phyloP scores from a whole-genome alignment of 345 rosid genomes.

The Pugionium dolabratum region DNA sequence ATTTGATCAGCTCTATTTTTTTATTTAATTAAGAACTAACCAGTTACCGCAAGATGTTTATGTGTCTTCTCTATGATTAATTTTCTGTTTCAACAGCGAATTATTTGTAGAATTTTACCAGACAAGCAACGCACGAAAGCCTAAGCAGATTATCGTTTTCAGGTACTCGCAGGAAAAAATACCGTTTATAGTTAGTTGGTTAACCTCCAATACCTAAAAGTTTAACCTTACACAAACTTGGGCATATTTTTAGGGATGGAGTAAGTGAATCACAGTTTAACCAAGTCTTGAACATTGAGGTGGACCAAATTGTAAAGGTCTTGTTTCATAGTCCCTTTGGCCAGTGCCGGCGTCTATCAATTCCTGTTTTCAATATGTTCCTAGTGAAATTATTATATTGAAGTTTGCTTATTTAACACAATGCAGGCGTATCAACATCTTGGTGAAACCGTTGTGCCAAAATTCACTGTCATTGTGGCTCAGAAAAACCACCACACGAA shows the following conservation, averaged over 20 bases:
- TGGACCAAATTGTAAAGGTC: conserved; percentile 84
- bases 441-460: conserved; percentile 67
- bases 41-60: neutral
- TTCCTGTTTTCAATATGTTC: conserved; percentile 15
- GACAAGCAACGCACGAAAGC: conserved; percentile 59
- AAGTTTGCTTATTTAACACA: neutral
- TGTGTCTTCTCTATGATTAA: conserved; percentile 4
- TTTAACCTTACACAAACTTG: neutral
- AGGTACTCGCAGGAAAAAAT: conserved; percentile 48
- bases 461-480: conserved; percentile 81
- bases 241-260: conserved; percentile 64
- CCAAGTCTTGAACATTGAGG: conserved; percentile 80
- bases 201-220: conserved; percentile 5
- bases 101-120: conserved; percentile 61
- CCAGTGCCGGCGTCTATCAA: conserved; percentile 18
- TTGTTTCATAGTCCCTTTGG: conserved; percentile 8
- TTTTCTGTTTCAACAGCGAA: conserved; percentile 51
- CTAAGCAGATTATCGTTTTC: conserved; percentile 77
- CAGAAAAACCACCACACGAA: conserved; percentile 91
- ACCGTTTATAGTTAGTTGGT: neutral
- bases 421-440: conserved; percentile 73
- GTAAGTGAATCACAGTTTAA: conserved; percentile 88
- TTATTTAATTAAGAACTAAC: neutral
- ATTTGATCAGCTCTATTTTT: conserved; percentile 2
- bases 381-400: conserved; percentile 6